Evolutionary conservation across 257 asterid genomes (phyloP), one percentile per base, ranked within the genome.

Genomic region (Capsicum pubescens): DNA sequence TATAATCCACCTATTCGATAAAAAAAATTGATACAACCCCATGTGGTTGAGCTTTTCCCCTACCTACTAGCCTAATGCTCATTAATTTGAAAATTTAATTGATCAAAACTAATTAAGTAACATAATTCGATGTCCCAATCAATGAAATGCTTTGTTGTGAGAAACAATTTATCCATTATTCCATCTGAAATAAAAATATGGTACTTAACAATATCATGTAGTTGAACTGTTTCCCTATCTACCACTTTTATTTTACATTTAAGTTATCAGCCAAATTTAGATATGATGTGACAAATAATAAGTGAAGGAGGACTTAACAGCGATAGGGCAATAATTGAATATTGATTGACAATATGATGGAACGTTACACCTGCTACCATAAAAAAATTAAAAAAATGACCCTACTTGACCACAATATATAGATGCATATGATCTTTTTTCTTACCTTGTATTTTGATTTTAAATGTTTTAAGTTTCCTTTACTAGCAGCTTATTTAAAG

Each of bases 341-440:
- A 87, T 80, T 87, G 59, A 89, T 86, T 84, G 85, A 66, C 48
- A 32, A 0, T 14, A 58, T 81, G 85, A 83, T 85, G 81, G 87
- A 68, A 83, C 87, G 19, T 8, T 72, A n/a, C 80, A 88, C 89
- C 85, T 83, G 86, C 87, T 57, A 35, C 82, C 85, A 4, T 79
- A 5, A 82, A 78, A 72, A 83, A 85, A 36, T n/a, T 39, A 26
- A 2, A 26, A 26, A 26, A 26, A 19, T 35, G 39, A 21, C 57
- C 55, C 74, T 3, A 32, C 64, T 26, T 16, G 11, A 35, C 10
- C 14, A 19, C 11, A 67, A 14, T 67, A 67, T 64, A 12, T 14
- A 21, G 72, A 32, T 0, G 4, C 21, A 67, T 67, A 36, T 35
- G 36, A 61, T 32, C 17, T 9, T 39, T 26, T 67, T 35, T 67